Base-by-base conservation (phyloP, 2,329 filamentous ascomycete species). In the Rhinocladiella similis region DNA sequence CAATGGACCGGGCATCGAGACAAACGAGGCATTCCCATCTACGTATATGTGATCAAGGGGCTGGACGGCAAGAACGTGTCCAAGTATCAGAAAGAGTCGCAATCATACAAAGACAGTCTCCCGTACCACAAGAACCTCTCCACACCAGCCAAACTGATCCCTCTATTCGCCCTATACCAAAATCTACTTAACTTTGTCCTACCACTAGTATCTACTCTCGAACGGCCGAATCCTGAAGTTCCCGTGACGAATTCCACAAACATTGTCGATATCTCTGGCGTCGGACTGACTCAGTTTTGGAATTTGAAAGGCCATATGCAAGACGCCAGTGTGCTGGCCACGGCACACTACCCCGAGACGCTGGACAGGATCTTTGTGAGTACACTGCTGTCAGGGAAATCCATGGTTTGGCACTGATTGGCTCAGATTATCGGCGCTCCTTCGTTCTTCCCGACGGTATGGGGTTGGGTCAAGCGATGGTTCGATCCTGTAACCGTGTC, bases 1-100 rank as follows among this genome's bases (percentile, higher is more conserved):
- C 89, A 96, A 84, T 97, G 91, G 89, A 95, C 90, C 18, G 93
- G 93, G 53, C 88, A 91, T 63, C 85, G 92, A 65, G 93, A 97
- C 75, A 88, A 85, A 65, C 88, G 91, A 65, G 93, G 93, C 64
- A 96, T 96, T 61, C 93, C 93, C 6, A 82, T 97, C 65, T 97
- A 94, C 73, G 83, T 97, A 59, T 97, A 89, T 74, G 90, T 95
- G 74, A 90, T 97, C 71, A 83, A 84, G 59, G 84, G 89, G 57
- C 82, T 97, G 66, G 89, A 95, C 76, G 83, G 82, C 69, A 95
- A 96, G 76, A 88, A 87, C 33, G 86, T 97, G 65, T 76, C 84
- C 42, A 82, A 84, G 54, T 96, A 96, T 74, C 89, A 93, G 69
- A 89, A 88, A 68, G 75, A 77, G 41, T 76, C 76, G 22, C 59